Conservation (phyloP, 148 eudicot species). For the Vaccinium myrtillus region DNA sequence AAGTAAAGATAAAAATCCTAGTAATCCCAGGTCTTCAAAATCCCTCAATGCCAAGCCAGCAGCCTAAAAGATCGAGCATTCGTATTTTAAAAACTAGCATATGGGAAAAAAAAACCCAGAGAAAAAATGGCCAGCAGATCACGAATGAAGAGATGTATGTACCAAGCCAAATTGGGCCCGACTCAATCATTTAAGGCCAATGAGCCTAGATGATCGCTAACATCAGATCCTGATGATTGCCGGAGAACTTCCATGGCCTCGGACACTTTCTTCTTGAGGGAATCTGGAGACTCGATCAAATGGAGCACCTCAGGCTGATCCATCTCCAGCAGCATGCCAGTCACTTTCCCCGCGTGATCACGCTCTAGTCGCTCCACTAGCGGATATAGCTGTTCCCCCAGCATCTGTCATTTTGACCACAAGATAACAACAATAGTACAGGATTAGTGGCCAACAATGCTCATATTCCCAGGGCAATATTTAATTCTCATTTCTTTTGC, state of each 20-base stretch:
- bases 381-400: slow-evolving; percentile 50
- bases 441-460: background rate
- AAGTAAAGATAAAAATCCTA: background rate
- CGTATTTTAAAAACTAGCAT: background rate
- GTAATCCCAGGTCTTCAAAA: background rate
- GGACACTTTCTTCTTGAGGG: slow-evolving; percentile 44
- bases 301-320: slow-evolving; percentile 57
- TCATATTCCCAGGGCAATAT: background rate
- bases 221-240: slow-evolving; percentile 23
- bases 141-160: background rate
- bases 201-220: slow-evolving; percentile 25
- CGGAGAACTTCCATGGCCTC: slow-evolving; percentile 51
- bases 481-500: background rate
- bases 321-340: slow-evolving; percentile 56
- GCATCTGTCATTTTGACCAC: slow-evolving; percentile 31
- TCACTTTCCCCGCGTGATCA: slow-evolving; percentile 45
- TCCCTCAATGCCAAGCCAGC: slow-evolving; percentile 4
- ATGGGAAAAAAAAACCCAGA: background rate
- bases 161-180: background rate
- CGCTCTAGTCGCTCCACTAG: slow-evolving; percentile 43
- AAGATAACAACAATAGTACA: background rate
- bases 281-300: slow-evolving; percentile 53
- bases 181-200: slow-evolving; percentile 9
- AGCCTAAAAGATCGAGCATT: slow-evolving; percentile 11
- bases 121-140: background rate